These are phyloP conservation scores for Dendrobium chrysotoxum DNA, from an alignment of 106 monocot genomes.

Conservation along the genomic window DNA sequence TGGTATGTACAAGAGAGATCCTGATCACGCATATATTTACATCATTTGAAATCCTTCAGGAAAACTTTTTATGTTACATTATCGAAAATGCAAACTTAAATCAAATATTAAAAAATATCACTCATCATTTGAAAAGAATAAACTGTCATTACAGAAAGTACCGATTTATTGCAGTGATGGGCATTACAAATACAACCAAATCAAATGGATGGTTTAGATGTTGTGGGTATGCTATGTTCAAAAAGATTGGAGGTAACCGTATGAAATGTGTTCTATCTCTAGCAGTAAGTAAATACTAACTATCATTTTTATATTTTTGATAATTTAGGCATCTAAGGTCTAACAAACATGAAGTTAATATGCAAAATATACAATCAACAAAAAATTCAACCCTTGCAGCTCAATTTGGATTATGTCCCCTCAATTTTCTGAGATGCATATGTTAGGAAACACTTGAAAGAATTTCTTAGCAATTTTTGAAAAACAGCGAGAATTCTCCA, in stretches of 20 bases:
- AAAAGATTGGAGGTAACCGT: background rate
- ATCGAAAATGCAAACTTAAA: slow-evolving; percentile 3
- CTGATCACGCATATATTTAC: background rate
- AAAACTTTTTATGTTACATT: background rate
- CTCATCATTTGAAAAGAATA: background rate
- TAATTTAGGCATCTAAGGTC: background rate
- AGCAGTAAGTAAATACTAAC: background rate
- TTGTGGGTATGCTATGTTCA: background rate
- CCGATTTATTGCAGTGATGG: background rate
- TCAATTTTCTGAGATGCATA: too few relatives aligned
- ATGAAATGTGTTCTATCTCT: background rate
- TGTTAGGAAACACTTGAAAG: too few relatives aligned
- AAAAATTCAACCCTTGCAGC: too few relatives aligned
- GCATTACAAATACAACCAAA: background rate
- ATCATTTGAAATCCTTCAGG: background rate
- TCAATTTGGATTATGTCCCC: too few relatives aligned
- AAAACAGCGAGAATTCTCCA: too few relatives aligned
- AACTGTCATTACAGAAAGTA: background rate
- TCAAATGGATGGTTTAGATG: background rate
- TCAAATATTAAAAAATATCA: background rate
- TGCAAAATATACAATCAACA: too few relatives aligned
- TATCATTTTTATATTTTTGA: background rate
- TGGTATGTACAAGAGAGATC: background rate
- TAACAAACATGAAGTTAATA: background rate
- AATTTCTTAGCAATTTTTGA: too few relatives aligned